Evolutionary conservation across 768 basidiomycete species (phyloP), one percentile per base, ranked within the genome.

Genomic region (Infundibulicybe gibba): DNA sequence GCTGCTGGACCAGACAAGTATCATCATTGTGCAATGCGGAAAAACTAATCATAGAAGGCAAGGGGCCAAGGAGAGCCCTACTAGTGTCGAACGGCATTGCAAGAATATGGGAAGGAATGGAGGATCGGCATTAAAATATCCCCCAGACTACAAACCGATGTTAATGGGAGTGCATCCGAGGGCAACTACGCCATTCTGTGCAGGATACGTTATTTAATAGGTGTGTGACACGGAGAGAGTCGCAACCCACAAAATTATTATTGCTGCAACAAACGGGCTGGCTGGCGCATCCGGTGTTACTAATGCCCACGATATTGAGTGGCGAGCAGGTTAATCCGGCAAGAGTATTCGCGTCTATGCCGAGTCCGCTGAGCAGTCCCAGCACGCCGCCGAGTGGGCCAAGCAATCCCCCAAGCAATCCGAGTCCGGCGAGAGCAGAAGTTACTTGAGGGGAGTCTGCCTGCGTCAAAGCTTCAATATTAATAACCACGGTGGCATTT

Each of bases 251-350:
- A 40, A 58, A 54, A 37, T 14, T 53, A 46, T 58, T 48, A 34
- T 49, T 48, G 25, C 47, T 44, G 51, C 57, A 58, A 49, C 57
- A 58, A 41, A 44, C 52, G 12, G 50, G 37, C 42, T 58, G 52
- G 11, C 37, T 11, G 21, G 33, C 37, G 50, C 56, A 38, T 6
- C 35, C 17, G 35, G 14, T 38, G 17, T 19, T 19, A 38, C 35
- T 19, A 4, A 38, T 10, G 35, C 35, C 35, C n/a, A 38, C 17
- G 35, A 38, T 10, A 10, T 19, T 38, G 17, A 38, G 35, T 10
- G 35, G 35, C n/a, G n/a, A n/a, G 17, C 35, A 38, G 10, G 35
- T 38, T n/a, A 38, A n/a, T 14, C 35, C 35, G 10, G 10, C 35
- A 10, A 10, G 35, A 38, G 10, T 19, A 10, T 38, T 38, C 6